Evolutionary conservation across 2,329 filamentous ascomycete species (phyloP), one percentile per base, ranked within the genome.

Genomic region (Xylariaceae sp.): DNA sequence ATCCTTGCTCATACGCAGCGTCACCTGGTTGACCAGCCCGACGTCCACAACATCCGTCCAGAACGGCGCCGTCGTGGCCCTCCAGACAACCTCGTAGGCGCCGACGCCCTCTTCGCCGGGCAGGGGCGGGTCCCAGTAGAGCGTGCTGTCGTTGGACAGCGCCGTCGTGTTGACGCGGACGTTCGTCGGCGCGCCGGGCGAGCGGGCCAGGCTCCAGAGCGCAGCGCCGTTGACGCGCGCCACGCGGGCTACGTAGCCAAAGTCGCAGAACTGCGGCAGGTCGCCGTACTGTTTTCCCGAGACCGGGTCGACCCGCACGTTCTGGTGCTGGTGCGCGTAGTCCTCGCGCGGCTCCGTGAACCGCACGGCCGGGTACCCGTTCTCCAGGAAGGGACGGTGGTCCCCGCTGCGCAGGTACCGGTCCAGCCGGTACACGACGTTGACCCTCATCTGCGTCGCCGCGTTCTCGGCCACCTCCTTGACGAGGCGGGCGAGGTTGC

Each of bases 271-370:
- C 40, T 76, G 68, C 6, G 68, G 56, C 4, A 77, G 49, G 39
- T 79, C 75, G 17, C 74, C 75, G 46, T 73, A 78, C 40, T 73
- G 68, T 16, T 63, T 67, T 34, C 71, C 65, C 33, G 66, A 61
- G 5, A 47, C 50, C 7, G 6, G 7, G 21, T 24, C 21, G 9
- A 70, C 61, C 1, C 72, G 63, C 1, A 70, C 48, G 43, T 78
- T 65, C 56, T 78, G 74, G 48, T 78, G 74, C 56, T 78, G 74
- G 51, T 78, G 75, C 3, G 57, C 62, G 52, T 69, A 78, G 51
- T 78, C 63, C 58, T 79, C 75, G 38, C 70, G 66, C 0, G 74
- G 71, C 58, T 79, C 75, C 0, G 73, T 77, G 62, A 74, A 77
- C 2, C 75, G 66, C 11, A 70, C 66, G 0, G 70, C 72, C 3